A percentile compares a stretch with the other conserved stretches of the same genome.
phyloP scores from a whole-genome alignment of 129 eudicot species.

The Apium graveolens region DNA sequence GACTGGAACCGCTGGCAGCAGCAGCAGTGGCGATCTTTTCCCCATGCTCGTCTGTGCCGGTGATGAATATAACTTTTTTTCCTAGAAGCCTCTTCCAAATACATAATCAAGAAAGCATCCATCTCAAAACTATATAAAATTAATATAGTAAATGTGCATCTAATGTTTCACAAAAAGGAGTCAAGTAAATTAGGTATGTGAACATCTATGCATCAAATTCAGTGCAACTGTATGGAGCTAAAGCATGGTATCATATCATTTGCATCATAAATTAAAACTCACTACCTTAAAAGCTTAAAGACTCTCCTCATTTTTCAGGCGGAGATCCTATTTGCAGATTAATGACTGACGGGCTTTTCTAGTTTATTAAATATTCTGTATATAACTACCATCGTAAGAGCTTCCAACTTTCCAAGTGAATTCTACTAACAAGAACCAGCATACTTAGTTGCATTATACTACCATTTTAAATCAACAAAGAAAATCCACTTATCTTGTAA shows the following conservation, averaged over 20 bases:
- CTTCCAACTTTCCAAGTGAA: not conserved
- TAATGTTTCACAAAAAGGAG: not conserved
- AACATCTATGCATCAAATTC: not conserved
- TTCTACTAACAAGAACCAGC: not conserved
- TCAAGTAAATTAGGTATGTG: not conserved
- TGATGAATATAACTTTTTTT: conserved; percentile 81
- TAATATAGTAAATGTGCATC: not conserved
- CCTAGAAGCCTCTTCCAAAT: conserved; percentile 68
- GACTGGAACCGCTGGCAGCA: conserved; percentile 66
- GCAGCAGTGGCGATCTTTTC: conserved; percentile 98
- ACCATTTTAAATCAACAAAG: not conserved
- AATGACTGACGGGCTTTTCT: not conserved
- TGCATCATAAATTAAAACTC: not conserved
- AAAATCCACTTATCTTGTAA: not conserved
- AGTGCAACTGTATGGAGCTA: not conserved
- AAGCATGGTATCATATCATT: not conserved
- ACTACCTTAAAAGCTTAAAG: not conserved
- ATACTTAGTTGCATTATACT: not conserved
- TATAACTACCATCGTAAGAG: not conserved
- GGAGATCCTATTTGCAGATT: not conserved
- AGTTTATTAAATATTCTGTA: not conserved
- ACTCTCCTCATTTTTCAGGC: not conserved
- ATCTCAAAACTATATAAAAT: not conserved
- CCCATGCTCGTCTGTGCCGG: conserved; percentile 99
- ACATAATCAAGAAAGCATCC: not conserved